phyloP scores from a whole-genome alignment of 495 filamentous ascomycete genomes.

The Hypoxylon fragiforme region DNA sequence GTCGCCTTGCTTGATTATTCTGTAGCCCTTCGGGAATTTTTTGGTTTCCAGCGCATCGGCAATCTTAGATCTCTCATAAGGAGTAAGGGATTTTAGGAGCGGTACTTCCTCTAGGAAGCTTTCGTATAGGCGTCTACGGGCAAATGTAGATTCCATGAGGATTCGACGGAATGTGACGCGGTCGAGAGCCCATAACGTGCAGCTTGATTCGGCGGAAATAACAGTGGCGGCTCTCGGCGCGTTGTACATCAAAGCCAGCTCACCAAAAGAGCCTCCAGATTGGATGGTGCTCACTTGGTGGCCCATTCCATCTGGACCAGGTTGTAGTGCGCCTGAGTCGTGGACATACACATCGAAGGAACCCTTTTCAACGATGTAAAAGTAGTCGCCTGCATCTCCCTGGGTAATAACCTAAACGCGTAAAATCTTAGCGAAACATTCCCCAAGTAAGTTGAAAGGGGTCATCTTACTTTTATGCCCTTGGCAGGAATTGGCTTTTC shows the following conservation, averaged over 20 bases:
- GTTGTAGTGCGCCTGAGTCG: conserved; percentile 71
- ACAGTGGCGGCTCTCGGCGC: conserved; percentile 96
- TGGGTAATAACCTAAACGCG: conserved; percentile 76
- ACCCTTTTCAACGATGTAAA: conserved; percentile 94
- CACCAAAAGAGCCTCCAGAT: conserved; percentile 93
- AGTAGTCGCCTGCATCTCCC: conserved; percentile 95
- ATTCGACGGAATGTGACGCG: conserved; percentile 97
- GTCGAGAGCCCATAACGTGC: conserved; percentile 90
- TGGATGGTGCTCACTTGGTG: conserved; percentile 79
- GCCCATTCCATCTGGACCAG: conserved; percentile 83
- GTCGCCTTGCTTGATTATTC: conserved; percentile 90
- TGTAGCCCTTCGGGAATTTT: conserved; percentile 77
- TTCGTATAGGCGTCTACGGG: conserved; percentile 94
- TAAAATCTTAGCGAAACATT: conserved; percentile 15
- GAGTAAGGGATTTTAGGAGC: conserved; percentile 78
- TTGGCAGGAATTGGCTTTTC: conserved; percentile 95
- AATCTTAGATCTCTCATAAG: conserved; percentile 94
- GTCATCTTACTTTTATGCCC: conserved; percentile 73
- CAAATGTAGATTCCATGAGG: conserved; percentile 96
- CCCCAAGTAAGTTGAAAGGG: neutral
- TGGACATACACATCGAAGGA: conserved; percentile 93
- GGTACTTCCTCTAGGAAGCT: conserved; percentile 96
- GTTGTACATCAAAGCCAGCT: conserved; percentile 98
- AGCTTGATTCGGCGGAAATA: conserved; percentile 74
- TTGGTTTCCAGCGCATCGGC: conserved; percentile 91